Evolutionary conservation across 1,139 yeast genomes (phyloP).

Genomic region (Insectozyma bohioensis): DNA sequence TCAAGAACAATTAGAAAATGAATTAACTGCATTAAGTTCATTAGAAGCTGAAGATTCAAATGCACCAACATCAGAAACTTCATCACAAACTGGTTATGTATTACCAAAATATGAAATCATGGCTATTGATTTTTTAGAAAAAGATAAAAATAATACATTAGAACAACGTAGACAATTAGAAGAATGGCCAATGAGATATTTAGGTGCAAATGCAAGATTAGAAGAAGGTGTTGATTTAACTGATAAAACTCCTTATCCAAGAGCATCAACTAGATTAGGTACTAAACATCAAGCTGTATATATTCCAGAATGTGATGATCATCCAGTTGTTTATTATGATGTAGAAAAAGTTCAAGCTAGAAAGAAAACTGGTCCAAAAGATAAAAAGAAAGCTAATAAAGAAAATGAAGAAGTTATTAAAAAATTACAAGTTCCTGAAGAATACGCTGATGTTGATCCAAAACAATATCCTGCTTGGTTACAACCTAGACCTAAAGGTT

Average conservation of each 20-base stretch:
- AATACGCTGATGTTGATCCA: slow-evolving; percentile 39
- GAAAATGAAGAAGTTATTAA: slow-evolving; percentile 28
- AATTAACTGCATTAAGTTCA: slow-evolving; percentile 23
- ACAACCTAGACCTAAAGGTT: slow-evolving; percentile 76
- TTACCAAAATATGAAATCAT: slow-evolving; percentile 62
- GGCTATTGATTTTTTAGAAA: slow-evolving; percentile 52
- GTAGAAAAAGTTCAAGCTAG: slow-evolving; percentile 22
- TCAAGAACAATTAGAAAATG: slow-evolving; percentile 30
- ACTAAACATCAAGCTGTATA: slow-evolving; percentile 69
- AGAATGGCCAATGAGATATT: slow-evolving; percentile 81
- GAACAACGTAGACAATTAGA: slow-evolving; percentile 52
- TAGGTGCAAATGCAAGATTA: slow-evolving; percentile 73
- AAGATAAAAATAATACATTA: slow-evolving; percentile 42
- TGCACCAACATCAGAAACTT: slow-evolving; percentile 8
- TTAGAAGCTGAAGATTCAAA: slow-evolving; percentile 14
- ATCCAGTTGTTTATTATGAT: slow-evolving; percentile 70
- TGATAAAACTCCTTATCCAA: slow-evolving; percentile 74
- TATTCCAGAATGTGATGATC: slow-evolving; percentile 61
- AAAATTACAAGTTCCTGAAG: slow-evolving; percentile 48
- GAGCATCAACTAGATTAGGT: slow-evolving; percentile 80
- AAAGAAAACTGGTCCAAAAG: slow-evolving; percentile 15
- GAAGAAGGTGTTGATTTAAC: slow-evolving; percentile 81
- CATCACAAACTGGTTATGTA: slow-evolving; percentile 4
- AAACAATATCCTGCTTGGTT: slow-evolving; percentile 70
- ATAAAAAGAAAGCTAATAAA: slow-evolving; percentile 19